These are phyloP conservation scores for Pythium utonaiense DNA, from an alignment of 352 stramenopile species.

Conservation along the genomic window DNA sequence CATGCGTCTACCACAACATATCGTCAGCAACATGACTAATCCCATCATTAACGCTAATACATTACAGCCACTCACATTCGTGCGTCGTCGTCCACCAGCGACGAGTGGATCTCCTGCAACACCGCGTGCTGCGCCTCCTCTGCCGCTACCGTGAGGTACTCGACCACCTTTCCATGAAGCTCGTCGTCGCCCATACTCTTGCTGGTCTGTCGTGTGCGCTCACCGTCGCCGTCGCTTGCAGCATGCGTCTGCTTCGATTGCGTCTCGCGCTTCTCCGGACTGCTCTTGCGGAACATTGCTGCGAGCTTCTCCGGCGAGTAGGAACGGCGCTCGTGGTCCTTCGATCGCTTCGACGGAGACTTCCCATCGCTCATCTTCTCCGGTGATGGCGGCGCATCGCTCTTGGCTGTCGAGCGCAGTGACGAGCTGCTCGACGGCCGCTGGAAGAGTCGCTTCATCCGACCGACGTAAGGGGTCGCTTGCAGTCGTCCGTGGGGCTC, in stretches of 20 bases:
- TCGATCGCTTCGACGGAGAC: conserved; percentile 10
- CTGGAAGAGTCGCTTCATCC: conserved; percentile 63
- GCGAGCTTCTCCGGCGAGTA: conserved; percentile 25
- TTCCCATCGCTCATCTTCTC: conserved; percentile 1
- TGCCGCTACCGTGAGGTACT: conserved; percentile 26
- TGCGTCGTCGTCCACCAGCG: conserved; percentile 19
- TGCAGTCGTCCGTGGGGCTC: neutral
- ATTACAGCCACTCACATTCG: conserved; percentile 11
- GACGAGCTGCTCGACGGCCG: conserved; percentile 20
- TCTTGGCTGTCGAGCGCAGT: conserved; percentile 17
- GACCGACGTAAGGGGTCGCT: neutral
- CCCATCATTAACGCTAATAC: neutral
- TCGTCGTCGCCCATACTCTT: conserved; percentile 28
- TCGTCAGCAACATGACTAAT: too few species aligned
- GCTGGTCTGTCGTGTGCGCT: too few species aligned
- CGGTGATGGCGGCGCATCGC: conserved; percentile 11
- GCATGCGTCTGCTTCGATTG: neutral
- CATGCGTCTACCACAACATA: conserved; percentile 7
- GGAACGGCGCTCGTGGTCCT: conserved; percentile 13
- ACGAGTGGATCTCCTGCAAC: conserved; percentile 19
- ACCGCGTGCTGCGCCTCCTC: conserved; percentile 22
- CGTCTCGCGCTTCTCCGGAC: conserved; percentile 15
- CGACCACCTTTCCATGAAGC: conserved; percentile 26
- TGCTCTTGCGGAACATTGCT: conserved; percentile 13
- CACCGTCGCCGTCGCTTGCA: neutral